Base-by-base conservation (phyloP, 345 rosid species). In the Anastatica hierochuntica region DNA sequence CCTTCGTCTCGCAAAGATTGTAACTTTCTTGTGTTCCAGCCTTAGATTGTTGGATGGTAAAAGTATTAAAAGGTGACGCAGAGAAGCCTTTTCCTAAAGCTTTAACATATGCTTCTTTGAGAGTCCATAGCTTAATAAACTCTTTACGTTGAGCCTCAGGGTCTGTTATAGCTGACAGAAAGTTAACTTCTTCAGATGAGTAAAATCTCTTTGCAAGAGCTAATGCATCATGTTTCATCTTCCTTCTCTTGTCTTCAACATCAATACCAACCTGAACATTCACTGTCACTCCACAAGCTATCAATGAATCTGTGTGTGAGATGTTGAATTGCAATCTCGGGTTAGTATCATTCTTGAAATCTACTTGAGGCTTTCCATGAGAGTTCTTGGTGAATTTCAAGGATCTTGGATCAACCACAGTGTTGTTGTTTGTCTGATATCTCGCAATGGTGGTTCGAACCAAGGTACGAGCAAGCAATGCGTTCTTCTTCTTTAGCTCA, bases 371-470 rank as follows among this genome's bases (percentile, higher is more conserved):
- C n/a, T n/a, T n/a, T n/a, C n/a, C n/a, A n/a, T n/a, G n/a, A n/a
- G n/a, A n/a, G n/a, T n/a, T n/a, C n/a, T n/a, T n/a, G n/a, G n/a
- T n/a, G n/a, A n/a, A n/a, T n/a, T n/a, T n/a, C n/a, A n/a, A n/a
- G n/a, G n/a, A n/a, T n/a, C n/a, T n/a, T n/a, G n/a, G n/a, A n/a
- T n/a, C n/a, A n/a, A n/a, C n/a, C n/a, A n/a, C n/a, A n/a, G n/a
- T n/a, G n/a, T n/a, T n/a, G n/a, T n/a, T n/a, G n/a, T n/a, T n/a
- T n/a, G n/a, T n/a, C n/a, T n/a, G n/a, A n/a, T n/a, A n/a, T n/a
- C n/a, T n/a, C n/a, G 98, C 81, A 56, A 92, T 73, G 50, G 88
- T 85, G 41, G 96, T 85, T 23, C 96, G 90, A 71, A 88, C 88
- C 75, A 92, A 66, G 27, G 79, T 69, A 26, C 94, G 94, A 17